Percentiles rank a stretch among this genome's conserved stretches.
Evolutionary conservation across 306 rosid species (phyloP).

Genomic region (Rosa persica): DNA sequence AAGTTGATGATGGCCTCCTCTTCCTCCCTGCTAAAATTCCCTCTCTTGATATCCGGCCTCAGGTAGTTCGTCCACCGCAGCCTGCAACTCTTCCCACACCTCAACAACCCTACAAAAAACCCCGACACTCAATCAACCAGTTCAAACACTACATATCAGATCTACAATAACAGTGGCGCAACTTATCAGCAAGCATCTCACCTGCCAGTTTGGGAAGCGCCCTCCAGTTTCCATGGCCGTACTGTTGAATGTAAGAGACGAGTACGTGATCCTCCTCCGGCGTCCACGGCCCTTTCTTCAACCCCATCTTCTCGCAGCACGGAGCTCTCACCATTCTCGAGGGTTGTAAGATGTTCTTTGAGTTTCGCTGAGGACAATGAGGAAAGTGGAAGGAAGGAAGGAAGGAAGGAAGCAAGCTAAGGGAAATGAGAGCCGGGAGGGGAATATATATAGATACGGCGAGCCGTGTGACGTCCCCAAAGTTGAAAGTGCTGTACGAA

Average conservation of each 20-base stretch:
- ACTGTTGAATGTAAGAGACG: constrained; percentile 49
- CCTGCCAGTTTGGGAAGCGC: constrained; percentile 93
- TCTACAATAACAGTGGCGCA: not conserved
- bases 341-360: not conserved
- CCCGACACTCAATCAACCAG: not conserved
- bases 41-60: constrained; percentile 89
- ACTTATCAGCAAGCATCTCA: constrained; percentile 9
- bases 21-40: constrained; percentile 73
- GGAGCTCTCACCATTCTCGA: constrained; percentile 85
- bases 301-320: constrained; percentile 90
- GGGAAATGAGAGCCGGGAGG: not conserved
- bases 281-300: constrained; percentile 94
- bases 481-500: constrained; percentile 1
- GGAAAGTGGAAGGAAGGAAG: not conserved
- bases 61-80: constrained; percentile 80
- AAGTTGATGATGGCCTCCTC: constrained; percentile 67
- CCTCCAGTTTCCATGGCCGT: constrained; percentile 88
- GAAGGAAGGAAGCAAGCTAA: not conserved
- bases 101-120: constrained; percentile 45
- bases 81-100: constrained; percentile 96
- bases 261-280: constrained; percentile 73
- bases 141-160: not conserved
- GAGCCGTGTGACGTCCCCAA: not conserved
- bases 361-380: not conserved
- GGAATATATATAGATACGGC: not conserved